A percentile compares a stretch with the other conserved stretches of the same genome.
Conservation (phyloP, 345 rosid species). For the Syzygium jambos region DNA sequence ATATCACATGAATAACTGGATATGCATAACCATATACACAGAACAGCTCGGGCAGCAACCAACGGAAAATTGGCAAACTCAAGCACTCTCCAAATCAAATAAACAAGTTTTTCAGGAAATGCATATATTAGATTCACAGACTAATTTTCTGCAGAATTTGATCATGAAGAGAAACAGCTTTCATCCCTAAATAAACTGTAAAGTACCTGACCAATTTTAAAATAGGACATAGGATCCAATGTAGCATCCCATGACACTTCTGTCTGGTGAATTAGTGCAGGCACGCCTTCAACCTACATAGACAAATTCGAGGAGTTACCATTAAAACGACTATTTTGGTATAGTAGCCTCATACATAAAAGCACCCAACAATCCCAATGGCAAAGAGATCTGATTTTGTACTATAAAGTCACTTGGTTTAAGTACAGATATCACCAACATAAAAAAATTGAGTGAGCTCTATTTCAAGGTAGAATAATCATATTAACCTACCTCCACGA, state of each 20-base stretch:
- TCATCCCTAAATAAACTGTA: background rate
- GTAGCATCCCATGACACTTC: constrained; percentile 99
- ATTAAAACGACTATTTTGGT: background rate
- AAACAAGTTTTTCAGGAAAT: background rate
- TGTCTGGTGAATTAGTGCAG: constrained; percentile 85
- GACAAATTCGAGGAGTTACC: background rate
- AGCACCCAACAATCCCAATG: background rate
- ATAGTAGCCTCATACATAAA: background rate
- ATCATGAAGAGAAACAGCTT: background rate
- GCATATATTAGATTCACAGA: background rate
- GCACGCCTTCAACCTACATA: constrained; percentile 67
- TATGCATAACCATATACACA: background rate
- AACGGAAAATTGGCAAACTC: background rate
- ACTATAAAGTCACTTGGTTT: background rate
- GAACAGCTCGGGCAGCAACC: background rate
- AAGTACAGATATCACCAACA: background rate
- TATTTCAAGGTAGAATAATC: background rate
- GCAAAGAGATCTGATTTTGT: background rate
- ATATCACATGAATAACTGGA: background rate
- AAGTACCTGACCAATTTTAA: constrained; percentile 83
- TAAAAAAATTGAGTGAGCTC: background rate
- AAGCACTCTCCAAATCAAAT: background rate
- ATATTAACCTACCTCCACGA: constrained; percentile 61
- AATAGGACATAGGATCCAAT: constrained; percentile 72
- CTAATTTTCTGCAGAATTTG: background rate